Evolutionary conservation across 2,329 filamentous ascomycete species (phyloP).

Genomic region (Epichloe sp.): DNA sequence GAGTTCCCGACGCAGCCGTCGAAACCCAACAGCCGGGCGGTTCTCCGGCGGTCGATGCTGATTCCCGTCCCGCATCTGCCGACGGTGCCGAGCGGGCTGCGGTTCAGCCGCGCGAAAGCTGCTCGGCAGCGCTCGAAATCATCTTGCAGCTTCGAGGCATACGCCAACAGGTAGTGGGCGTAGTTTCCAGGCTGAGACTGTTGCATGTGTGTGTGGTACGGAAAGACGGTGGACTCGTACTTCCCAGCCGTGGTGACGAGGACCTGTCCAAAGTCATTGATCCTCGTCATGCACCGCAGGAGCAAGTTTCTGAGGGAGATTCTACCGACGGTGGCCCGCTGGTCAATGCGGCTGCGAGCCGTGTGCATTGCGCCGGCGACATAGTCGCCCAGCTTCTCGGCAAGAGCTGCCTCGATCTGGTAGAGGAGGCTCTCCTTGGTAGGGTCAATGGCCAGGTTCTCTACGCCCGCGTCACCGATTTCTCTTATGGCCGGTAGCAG

Average conservation of each 20-base stretch:
- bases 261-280: not conserved
- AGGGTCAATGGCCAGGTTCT: not conserved
- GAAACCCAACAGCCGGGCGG: not conserved
- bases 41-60: not conserved
- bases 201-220: constrained; percentile 8
- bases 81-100: not conserved
- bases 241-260: constrained; percentile 3
- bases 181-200: constrained; percentile 8
- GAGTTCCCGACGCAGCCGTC: not conserved
- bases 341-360: constrained; percentile 8
- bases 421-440: not conserved
- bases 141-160: not conserved
- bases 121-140: not conserved
- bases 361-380: constrained; percentile 8
- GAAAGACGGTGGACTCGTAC: not conserved
- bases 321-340: constrained; percentile 7
- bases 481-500: not conserved
- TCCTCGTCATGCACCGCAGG: constrained; percentile 2
- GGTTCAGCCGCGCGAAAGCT: not conserved
- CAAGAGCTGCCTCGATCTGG: not conserved
- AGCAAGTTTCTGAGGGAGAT: constrained; percentile 5
- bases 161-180: constrained; percentile 4
- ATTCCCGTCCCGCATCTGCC: not conserved
- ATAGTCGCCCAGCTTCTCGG: constrained; percentile 4
- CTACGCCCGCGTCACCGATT: not conserved